phyloP scores from a whole-genome alignment of 495 filamentous ascomycete species.

The Penicillium crystallinum region DNA sequence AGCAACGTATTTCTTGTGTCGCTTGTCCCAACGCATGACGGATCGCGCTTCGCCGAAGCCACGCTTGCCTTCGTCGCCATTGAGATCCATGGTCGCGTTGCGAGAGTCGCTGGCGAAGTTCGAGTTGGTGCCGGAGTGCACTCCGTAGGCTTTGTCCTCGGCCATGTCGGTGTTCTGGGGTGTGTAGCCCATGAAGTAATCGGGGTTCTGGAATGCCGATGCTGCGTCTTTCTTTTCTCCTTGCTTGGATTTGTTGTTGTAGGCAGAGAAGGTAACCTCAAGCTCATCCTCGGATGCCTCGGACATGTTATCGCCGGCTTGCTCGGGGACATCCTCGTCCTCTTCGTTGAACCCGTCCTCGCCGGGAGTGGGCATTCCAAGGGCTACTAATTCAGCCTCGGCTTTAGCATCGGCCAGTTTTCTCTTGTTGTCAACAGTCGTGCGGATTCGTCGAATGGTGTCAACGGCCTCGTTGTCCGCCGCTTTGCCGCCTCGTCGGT shows the following conservation, averaged over 20 bases:
- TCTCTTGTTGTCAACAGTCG: constrained; percentile 42
- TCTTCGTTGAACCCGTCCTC: constrained; percentile 29
- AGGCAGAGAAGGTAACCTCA: constrained; percentile 72
- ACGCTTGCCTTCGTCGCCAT: constrained; percentile 73
- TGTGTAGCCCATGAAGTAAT: constrained; percentile 93
- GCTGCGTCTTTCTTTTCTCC: constrained; percentile 27
- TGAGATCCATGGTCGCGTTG: constrained; percentile 81
- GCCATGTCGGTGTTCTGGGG: constrained; percentile 68
- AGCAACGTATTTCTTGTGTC: constrained; percentile 88
- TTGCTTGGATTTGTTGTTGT: constrained; percentile 30
- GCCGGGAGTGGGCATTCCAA: constrained; percentile 20
- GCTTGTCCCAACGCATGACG: constrained; percentile 93
- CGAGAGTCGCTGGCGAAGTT: constrained; percentile 83
- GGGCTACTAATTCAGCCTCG: constrained; percentile 22
- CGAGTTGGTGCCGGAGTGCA: constrained; percentile 68
- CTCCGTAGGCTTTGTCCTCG: constrained; percentile 87
- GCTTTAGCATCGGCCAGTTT: constrained; percentile 28
- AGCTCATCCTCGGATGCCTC: constrained; percentile 70
- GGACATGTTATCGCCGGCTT: constrained; percentile 54
- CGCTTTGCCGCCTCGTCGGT: constrained; percentile 55
- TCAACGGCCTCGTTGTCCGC: constrained; percentile 63
- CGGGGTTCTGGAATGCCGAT: constrained; percentile 68
- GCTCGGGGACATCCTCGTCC: constrained; percentile 33
- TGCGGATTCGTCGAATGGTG: constrained; percentile 68
- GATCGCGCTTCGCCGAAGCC: constrained; percentile 67